Base-by-base conservation (phyloP, 1,284 basidiomycete species). In the Puccinia horiana region DNA sequence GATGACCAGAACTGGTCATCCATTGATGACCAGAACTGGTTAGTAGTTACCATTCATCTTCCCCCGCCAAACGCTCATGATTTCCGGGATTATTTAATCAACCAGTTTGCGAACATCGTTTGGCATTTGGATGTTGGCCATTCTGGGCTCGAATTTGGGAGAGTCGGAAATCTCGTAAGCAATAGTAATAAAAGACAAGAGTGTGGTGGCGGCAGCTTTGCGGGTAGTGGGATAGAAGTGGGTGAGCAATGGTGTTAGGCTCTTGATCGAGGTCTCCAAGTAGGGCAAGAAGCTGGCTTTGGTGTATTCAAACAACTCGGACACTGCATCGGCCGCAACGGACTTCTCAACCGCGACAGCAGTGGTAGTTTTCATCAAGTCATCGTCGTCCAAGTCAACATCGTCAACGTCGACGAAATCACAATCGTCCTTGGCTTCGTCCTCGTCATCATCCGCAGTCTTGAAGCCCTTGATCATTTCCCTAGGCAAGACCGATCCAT, bases 341-440 rank as follows among this genome's bases (percentile, higher is more conserved):
- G 99, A 97, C 89, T 99, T 99, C 90, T 99, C 97, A 82, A 99
- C 95, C 76, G 96, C 96, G 84, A 99, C 93, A 67, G 96, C 96
- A 85, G 93, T 94, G 89, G 96, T 98, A 83, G 89, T 88, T 81
- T 88, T 87, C 87, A 90, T 89, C 85, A 89, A 86, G 65, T 86
- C 87, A 84, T 96, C 94, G 86, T 93, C 93, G 85, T 93, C 94
- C 63, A 94, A 88, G 85, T 96, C 89, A 76, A 91, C 88, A 78
- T 91, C 91, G 76, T 88, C 88, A 44, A 86, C 86, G 75, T 88
- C 89, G 56, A 86, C 86, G 81, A 87, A 88, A 65, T 89, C 88
- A 84, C 90, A 90, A 40, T 90, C 90, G 83, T 92, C 91, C 67
- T 87, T 85, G 52, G 92, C 85, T 54, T 81, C 80, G 20, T 81